Base-by-base conservation (phyloP, 495 filamentous ascomycete genomes). In the Penicillium macrosclerotiorum region DNA sequence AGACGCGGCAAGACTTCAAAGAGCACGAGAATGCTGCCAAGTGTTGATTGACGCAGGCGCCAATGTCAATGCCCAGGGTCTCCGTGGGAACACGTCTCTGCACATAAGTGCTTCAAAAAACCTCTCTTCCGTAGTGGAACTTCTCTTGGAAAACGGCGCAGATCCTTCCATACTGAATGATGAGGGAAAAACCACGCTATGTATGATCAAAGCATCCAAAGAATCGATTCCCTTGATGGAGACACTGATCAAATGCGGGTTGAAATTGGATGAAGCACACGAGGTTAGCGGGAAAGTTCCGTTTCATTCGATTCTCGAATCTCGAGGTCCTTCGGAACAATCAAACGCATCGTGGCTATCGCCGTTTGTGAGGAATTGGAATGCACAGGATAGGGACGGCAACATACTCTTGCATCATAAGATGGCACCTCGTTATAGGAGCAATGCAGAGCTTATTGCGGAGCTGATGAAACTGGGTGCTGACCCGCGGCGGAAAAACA, bases 291-390 rank as follows among this genome's bases (percentile, higher is more conserved):
- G 41, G 17, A 24, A 8, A 4, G 24, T 24, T 2, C 41, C 41
- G 2, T 19, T 43, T 3, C 30, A 23, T 17, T 14, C 26, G 9
- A 24, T 33, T 17, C 24, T 43, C 13, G 5, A 17, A 12, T 2
- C 9, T 5, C 6, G 20, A 17, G 24, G 16, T 11, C 17, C 33
- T 18, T 22, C 4, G 17, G n/a, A 0, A 19, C 16, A 14, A 8
- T 43, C 1, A 30, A 43, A 25, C 41, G n/a, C 19, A 16, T 8
- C 3, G 2, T 8, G 12, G 2, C 31, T 43, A 8, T 12, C 3
- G 13, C 41, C 41, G 3, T 33, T 17, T 43, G 41, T 43, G 20
- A 35, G 17, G 5, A 13, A 43, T 35, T 43, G 41, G 41, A 43
- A 34, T 16, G 12, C 24, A 11, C n/a, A n/a, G 1, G 31, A 43